phyloP scores from a whole-genome alignment of 495 filamentous ascomycete species.

The Xylaria curta region DNA sequence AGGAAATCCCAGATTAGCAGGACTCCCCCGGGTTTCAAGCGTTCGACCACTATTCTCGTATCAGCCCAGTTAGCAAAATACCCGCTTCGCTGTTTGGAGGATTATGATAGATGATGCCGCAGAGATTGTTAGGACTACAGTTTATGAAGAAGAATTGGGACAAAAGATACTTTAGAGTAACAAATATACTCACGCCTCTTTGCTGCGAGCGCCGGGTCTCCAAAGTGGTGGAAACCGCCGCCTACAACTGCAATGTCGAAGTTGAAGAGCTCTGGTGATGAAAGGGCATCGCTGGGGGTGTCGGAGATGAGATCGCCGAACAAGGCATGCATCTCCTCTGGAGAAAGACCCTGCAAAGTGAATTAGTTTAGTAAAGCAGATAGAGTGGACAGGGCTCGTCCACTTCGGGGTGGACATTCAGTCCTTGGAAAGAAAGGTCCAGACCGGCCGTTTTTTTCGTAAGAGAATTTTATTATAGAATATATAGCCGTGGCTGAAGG shows the following conservation, averaged over 20 bases:
- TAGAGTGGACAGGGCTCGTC: background rate
- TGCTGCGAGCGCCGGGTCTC: slow-evolving; percentile 62
- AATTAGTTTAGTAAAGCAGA: background rate
- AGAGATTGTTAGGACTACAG: background rate
- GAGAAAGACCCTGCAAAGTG: slow-evolving; percentile 54
- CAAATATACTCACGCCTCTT: slow-evolving; percentile 42
- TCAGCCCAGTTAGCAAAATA: background rate
- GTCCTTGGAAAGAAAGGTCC: background rate
- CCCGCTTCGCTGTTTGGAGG: background rate
- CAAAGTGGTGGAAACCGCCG: slow-evolving; percentile 76
- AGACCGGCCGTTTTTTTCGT: background rate
- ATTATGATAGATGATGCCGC: background rate
- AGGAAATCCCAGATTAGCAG: slow-evolving; percentile 72
- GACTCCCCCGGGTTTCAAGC: slow-evolving; percentile 67
- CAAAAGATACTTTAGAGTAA: background rate
- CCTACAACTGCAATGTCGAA: slow-evolving; percentile 72
- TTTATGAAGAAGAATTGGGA: background rate
- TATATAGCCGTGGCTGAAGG: background rate
- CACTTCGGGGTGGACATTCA: background rate
- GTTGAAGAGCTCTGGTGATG: slow-evolving; percentile 55
- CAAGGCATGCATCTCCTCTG: slow-evolving; percentile 60
- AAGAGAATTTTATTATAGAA: background rate
- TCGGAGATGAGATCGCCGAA: slow-evolving; percentile 63
- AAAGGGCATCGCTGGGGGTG: slow-evolving; percentile 45
- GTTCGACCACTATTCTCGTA: slow-evolving; percentile 51